Base-by-base conservation (phyloP, 768 basidiomycete genomes). In the Porpolomopsis calyptriformis region DNA sequence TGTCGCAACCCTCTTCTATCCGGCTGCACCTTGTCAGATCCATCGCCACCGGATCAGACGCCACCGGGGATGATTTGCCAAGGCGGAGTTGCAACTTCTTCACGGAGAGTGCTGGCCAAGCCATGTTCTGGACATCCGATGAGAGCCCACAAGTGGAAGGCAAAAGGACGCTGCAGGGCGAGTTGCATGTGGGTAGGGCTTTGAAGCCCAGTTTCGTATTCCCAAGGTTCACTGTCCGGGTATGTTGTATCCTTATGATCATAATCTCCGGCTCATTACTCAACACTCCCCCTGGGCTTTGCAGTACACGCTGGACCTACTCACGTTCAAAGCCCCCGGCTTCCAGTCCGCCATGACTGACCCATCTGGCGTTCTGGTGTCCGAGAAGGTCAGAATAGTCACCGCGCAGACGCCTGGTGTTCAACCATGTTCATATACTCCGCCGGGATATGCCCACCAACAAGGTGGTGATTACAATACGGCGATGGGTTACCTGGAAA, bases 401-500 rank as follows among this genome's bases (percentile, higher is more conserved):
- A 65, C 63, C 10, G 61, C 63, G 39, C 65, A 67, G 22, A 54
- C 68, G 4, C 59, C 60, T 11, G 73, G 74, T 7, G 46, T 73
- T 34, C 44, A 52, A 1, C 61, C 66, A 12, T 61, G 62, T 27
- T 74, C 75, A 19, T 70, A 69, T 51, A 70, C 72, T 4, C 79
- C 77, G 2, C 76, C 76, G 8, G 73, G 72, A 18, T 78, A 77
- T 47, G 63, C 64, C 40, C 61, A 64, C 35, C 60, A 65, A 11
- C 57, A 64, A 39, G 64, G 60, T 31, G 64, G 61, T 18, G 69
- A 80, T 54, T 77, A 74, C 55, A 75, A 73, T 51, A 70, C 66
- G 29, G 66, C 70, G 9, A 61, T 74, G 25, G 76, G 73, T 11
- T 66, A 73, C 29, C 56, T 76, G 52, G 74, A 76, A 54, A 77